Evolutionary conservation across 164 flowering plant genomes (phyloP), one percentile per base, ranked within the genome.

Genomic region (Vitis amurensis): DNA sequence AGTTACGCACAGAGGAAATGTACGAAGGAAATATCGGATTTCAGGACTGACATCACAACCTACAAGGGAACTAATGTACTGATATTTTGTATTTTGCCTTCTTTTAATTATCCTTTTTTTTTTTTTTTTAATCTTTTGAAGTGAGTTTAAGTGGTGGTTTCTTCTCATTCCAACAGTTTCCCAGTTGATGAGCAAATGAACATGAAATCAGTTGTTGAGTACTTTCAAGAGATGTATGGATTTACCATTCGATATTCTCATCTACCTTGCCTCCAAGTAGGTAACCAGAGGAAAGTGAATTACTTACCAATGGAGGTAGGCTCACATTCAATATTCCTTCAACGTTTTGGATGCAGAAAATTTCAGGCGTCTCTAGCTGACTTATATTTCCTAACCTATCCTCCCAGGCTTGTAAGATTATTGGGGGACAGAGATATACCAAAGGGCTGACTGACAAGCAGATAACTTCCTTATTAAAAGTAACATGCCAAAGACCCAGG

Each of bases 271-370:
- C 90, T 89, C 74, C 89, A 85, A 81, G 89, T 86, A 5, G 94
- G 94, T 64, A 88, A 84, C 65, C 84, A 83, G 61, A 78, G 77
- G 75, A 89, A 82, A 73, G 86, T 84, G 49, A 89, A 84, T 66
- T 89, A 86, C 80, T 75, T 89, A 74, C 94, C 90, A 16, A 86
- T 89, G 91, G 91, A 88, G 91, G 89, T 88, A 10, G 11, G 61
- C 11, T 19, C 14, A 37, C 3, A 11, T 23, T 19, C 16, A 56
- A 13, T 17, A 16, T 56, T 16, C 19, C 59, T 56, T 16, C 58
- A 56, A 56, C 59, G 11, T 17, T 16, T 56, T 56, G 8, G 3
- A 4, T 17, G 59, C 7, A 17, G 64, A 44, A 61, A 61, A 37
- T 7, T 27, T 31, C 2, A 12, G 64, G 10, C 1, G 8, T 9